Base-by-base conservation (phyloP, 2,329 filamentous ascomycete species). In the Botryosphaeria dothidea region DNA sequence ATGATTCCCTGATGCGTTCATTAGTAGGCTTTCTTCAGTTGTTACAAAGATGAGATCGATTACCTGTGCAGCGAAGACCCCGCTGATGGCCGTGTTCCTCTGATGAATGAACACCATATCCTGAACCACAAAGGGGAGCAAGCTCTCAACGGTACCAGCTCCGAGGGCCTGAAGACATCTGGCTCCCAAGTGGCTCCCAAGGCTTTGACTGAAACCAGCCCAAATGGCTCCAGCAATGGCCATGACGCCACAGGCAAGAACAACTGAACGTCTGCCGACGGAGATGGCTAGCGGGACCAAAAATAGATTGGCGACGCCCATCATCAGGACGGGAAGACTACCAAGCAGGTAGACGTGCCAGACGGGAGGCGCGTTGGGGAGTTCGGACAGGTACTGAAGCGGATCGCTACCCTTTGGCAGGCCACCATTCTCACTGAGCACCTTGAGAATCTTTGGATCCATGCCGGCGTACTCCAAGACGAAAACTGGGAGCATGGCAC, bases 71-170 rank as follows among this genome's bases (percentile, higher is more conserved):
- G 72, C 70, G 60, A 73, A 74, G 13, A 73, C 67, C 19, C 66
- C 67, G 5, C 66, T 68, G 27, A 74, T 73, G 64, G 71, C 72
- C 1, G 70, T 73, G 57, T 74, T 74, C 1, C 72, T 68, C 62
- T 73, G 69, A 31, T 74, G 72, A 19, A 72, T 67, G 60, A 69
- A 67, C 41, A 73, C 71, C 64, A 73, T 67, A 29, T 73, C 72
- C 52, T 74, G 72, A 3, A 74, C 67, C 15, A 73, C 69, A 64
- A 73, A 71, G 1, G 72, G 72, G 11, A 74, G 71, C 62, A 74
- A 65, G n/a, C 68, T 69, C 64, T 74, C 72, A 0, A 74, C 71
- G 7, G 72, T 73, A 49, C 72, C 72, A 3, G 72, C 72, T 27
- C 72, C 72, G 8, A 74, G 48, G 9, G 68, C 72, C 51, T 74